phyloP scores from a whole-genome alignment of 75 land plant genomes.

The Pinus tabuliformis region DNA sequence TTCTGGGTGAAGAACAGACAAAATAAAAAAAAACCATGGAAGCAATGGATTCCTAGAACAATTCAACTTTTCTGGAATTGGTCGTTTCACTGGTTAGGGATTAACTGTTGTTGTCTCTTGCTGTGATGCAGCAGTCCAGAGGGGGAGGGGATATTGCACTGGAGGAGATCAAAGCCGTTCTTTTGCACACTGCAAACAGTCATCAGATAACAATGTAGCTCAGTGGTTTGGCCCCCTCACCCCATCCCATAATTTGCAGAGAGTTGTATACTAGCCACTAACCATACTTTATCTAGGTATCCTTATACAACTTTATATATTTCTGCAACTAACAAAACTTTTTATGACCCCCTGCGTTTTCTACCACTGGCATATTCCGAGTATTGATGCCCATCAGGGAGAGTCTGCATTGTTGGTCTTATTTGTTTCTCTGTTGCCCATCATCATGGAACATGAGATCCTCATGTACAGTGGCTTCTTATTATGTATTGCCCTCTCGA shows the following conservation, averaged over 20 bases:
- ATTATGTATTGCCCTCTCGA: not conserved
- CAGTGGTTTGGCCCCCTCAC: too few species aligned
- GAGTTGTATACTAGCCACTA: constrained; percentile 8
- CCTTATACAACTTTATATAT: not conserved
- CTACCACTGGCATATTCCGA: not conserved
- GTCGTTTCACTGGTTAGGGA: not conserved
- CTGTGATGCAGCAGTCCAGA: constrained; percentile 13
- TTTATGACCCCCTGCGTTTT: not conserved
- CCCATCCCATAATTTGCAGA: not conserved
- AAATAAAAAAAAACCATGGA: too few species aligned
- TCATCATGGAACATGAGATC: not conserved
- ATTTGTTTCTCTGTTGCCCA: not conserved
- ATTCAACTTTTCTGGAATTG: not conserved
- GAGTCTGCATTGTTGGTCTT: not conserved
- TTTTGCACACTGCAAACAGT: constrained; percentile 41
- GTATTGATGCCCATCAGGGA: not conserved
- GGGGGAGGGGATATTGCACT: constrained; percentile 30
- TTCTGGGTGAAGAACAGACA: too few species aligned
- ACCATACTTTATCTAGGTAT: not conserved
- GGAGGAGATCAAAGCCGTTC: constrained; percentile 51
- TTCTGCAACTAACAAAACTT: not conserved
- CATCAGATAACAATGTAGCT: constrained; percentile 8
- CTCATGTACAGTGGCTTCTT: not conserved
- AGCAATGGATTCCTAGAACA: too few species aligned
- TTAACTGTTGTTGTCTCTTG: not conserved